Evolutionary conservation across 202 grass and related monocot genomes (phyloP).

Genomic region (Elaeis oleifera): DNA sequence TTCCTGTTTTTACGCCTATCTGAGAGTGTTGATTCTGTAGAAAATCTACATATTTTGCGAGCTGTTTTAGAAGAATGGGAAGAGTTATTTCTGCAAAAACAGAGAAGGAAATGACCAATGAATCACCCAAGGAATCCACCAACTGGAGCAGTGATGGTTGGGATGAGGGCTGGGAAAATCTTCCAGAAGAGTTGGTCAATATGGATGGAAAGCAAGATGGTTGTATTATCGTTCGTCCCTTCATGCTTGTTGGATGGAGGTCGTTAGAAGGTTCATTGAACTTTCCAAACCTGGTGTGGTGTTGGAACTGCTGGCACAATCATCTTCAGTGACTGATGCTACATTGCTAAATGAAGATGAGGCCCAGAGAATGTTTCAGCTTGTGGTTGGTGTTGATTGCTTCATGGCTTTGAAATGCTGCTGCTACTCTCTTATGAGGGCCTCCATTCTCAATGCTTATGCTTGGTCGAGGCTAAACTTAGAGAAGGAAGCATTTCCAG

Average conservation of each 20-base stretch:
- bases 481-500: conserved; percentile 43
- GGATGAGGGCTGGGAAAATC: conserved; percentile 81
- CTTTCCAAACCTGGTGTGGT: conserved; percentile 41
- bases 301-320: conserved; percentile 55
- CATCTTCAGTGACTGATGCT: conserved; percentile 34
- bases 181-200: conserved; percentile 67
- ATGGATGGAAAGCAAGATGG: conserved; percentile 33
- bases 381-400: conserved; percentile 38
- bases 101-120: conserved; percentile 34
- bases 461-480: conserved; percentile 54
- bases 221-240: conserved; percentile 45
- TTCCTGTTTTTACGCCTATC: conserved; percentile 79
- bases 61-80: conserved; percentile 91
- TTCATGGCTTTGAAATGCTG: conserved; percentile 51
- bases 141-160: conserved; percentile 82
- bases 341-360: conserved; percentile 58
- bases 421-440: conserved; percentile 57
- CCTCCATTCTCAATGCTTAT: conserved; percentile 46
- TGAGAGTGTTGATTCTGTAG: conserved; percentile 47
- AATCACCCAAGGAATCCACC: conserved; percentile 67
- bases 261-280: conserved; percentile 49
- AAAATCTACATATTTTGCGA: conserved; percentile 52
- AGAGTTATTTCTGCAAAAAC: conserved; percentile 53
- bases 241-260: conserved; percentile 87
- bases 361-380: conserved; percentile 42